Base-by-base conservation (phyloP, 805 yeast genomes). In the Hagleromyces aurorensis region DNA sequence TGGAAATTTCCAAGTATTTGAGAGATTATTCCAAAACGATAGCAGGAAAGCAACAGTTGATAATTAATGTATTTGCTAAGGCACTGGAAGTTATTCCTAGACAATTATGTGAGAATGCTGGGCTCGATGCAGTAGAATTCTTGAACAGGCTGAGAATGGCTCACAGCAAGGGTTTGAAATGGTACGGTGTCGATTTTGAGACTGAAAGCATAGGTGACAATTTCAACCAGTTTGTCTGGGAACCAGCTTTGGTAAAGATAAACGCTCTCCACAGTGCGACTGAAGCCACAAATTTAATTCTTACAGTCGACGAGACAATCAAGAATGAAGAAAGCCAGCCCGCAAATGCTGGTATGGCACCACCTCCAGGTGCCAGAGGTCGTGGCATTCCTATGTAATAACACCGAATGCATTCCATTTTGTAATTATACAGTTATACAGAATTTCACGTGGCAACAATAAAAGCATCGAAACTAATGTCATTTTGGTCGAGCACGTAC, bases 91-190 rank as follows among this genome's bases (percentile, higher is more conserved):
- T 91, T 16, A 86, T 91, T 48, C 99, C 99, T 44, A 78, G 97
- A 57, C 97, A 91, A 56, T 69, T 91, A 41, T 89, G 97, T 65
- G 98, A 91, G 55, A 91, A 91, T 57, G 98, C 96, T n/a, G 99
- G 99, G 4, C 78, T 91, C 44, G 99, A 91, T 55, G 93, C 94
- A 13, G 84, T 94, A n/a, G 97, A 91, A 55, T 64, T 91, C 37
- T 72, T 91, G 46, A 91, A 91, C 59, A 74, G 80, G 51, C 67
- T 91, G 51, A 76, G 99, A 61, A 81, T 91, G 71, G 79, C 84
- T 12, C 99, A 91, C 51, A 91, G 94, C 31, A 82, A 82, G 55
- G 96, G 94, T 39, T 94, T 89, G 49, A 68, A 62, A 25, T 84
- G 95, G 91, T 78, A 67, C 40, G 99, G 99, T 43, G 75, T 91